phyloP scores from a whole-genome alignment of 2,329 filamentous ascomycete species.

The Emergomyces pasteurianus region DNA sequence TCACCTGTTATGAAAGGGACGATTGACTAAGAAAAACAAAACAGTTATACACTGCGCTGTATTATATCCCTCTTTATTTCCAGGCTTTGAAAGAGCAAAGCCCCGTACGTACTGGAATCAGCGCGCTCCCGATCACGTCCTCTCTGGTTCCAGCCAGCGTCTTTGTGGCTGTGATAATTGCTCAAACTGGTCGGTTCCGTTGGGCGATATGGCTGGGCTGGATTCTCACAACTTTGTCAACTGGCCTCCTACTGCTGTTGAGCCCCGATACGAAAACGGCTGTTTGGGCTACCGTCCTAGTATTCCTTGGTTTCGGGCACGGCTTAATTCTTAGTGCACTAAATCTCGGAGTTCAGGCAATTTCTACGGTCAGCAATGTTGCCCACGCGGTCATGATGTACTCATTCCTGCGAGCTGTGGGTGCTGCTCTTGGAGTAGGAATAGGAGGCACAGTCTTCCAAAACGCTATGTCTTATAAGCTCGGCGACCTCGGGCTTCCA shows the following conservation, averaged over 20 bases:
- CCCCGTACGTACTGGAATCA: constrained; percentile 43
- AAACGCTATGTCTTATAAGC: neutral
- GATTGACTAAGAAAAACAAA: neutral
- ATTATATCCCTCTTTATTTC: constrained; percentile 40
- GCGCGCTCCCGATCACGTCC: constrained; percentile 36
- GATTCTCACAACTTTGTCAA: constrained; percentile 45
- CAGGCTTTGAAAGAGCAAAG: constrained; percentile 38
- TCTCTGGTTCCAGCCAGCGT: constrained; percentile 4
- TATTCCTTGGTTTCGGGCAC: neutral
- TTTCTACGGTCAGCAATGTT: neutral
- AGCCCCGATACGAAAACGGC: constrained; percentile 36
- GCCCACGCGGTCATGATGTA: constrained; percentile 4
- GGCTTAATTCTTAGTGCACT: constrained; percentile 2
- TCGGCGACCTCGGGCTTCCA: neutral
- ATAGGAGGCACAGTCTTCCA: constrained; percentile 1
- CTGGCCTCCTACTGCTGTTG: constrained; percentile 36
- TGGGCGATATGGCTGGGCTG: constrained; percentile 52
- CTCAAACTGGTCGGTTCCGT: constrained; percentile 36
- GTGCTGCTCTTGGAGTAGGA: constrained; percentile 1
- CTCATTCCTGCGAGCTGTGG: constrained; percentile 1
- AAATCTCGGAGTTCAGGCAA: constrained; percentile 3
- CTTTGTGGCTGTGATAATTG: constrained; percentile 40
- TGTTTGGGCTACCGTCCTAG: constrained; percentile 29
- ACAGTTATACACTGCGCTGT: constrained; percentile 39
- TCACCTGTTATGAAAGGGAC: neutral